Evolutionary conservation across 768 basidiomycete genomes (phyloP), one percentile per base, ranked within the genome.

Genomic region (Tubosaeta brunneosetosa): DNA sequence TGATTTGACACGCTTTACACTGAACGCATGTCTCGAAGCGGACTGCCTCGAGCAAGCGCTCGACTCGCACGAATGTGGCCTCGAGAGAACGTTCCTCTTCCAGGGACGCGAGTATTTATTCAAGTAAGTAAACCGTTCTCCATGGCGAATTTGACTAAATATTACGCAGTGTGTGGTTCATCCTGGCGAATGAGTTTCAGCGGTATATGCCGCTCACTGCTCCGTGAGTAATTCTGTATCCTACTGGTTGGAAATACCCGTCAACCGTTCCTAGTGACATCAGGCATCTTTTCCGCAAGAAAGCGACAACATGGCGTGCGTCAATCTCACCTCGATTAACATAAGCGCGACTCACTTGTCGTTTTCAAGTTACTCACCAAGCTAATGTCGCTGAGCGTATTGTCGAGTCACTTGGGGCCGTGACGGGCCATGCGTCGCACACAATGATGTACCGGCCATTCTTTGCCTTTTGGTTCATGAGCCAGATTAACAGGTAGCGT

Each of bases 381-480:
- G 74, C 77, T 25, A 71, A 67, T 27, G 77, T 88, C 16, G 81
- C 81, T 26, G 76, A 80, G 50, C 78, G 81, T 31, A 75, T 83
- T 27, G 81, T 85, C 73, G 67, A 71, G 29, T 84, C 82, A 9
- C 69, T 88, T 41, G 75, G 79, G 49, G 75, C 77, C 3, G 76
- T 87, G 56, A 86, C 86, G 9, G 84, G 83, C 3, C 63, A 70
- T 44, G 61, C 63, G 19, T 59, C 68, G 37, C 77, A 80, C 53
- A 64, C 74, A 31, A 66, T 88, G 22, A 71, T 80, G 3, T 72
- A 77, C 14, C 71, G 85, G 51, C 86, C 86, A 10, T 85, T 84
- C 63, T 85, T 81, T 62, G 73, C 81, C 22, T 85, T 85, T 64
- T 88, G 85, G 85, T 86, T 88, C 62, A 84, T 86, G 83, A 77